Percentiles rank a stretch among this genome's conserved stretches.
Conservation (phyloP, 2,329 filamentous ascomycete genomes). For the Westerdykella ornata region DNA sequence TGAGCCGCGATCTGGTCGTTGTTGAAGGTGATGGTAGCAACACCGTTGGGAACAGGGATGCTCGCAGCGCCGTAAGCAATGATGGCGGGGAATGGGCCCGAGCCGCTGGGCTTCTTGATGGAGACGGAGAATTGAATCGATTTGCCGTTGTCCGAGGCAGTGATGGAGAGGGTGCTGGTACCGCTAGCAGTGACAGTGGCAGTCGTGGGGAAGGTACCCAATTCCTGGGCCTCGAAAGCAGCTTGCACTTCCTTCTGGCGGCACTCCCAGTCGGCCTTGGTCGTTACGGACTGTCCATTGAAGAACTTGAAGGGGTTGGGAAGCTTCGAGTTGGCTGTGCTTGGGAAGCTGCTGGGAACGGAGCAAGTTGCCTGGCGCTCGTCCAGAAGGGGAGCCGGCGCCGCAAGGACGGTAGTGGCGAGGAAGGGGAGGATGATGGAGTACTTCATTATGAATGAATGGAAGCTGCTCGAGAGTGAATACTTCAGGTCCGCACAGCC, state of each 20-base stretch:
- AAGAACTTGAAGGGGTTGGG: conserved; percentile 38
- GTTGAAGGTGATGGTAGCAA: conserved; percentile 54
- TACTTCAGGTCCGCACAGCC: neutral
- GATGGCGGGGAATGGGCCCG: conserved; percentile 50
- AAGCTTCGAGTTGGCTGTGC: conserved; percentile 26
- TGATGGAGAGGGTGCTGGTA: conserved; percentile 33
- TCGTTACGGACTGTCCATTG: conserved; percentile 30
- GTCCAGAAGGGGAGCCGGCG: conserved; percentile 23
- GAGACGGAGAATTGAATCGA: conserved; percentile 34
- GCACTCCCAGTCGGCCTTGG: conserved; percentile 32
- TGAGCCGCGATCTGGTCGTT: conserved; percentile 54
- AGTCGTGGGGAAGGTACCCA: conserved; percentile 36
- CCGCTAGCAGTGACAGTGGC: conserved; percentile 27
- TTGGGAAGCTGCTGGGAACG: conserved; percentile 27
- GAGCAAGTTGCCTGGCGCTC: conserved; percentile 28
- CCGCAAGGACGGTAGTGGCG: conserved; percentile 25
- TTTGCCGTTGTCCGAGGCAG: conserved; percentile 28
- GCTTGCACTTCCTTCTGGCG: conserved; percentile 35
- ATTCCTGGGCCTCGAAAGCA: conserved; percentile 33
- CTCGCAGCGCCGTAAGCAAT: conserved; percentile 51
- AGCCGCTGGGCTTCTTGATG: conserved; percentile 38
- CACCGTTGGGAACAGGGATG: conserved; percentile 49
- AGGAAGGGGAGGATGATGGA: conserved; percentile 26
- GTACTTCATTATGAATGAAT: conserved; percentile 26
- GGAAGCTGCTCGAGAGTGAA: neutral